A percentile compares a stretch with the other conserved stretches of the same genome.
These are phyloP conservation scores for Picea glauca DNA, from an alignment of 75 land plant genomes.

Conservation along the genomic window DNA sequence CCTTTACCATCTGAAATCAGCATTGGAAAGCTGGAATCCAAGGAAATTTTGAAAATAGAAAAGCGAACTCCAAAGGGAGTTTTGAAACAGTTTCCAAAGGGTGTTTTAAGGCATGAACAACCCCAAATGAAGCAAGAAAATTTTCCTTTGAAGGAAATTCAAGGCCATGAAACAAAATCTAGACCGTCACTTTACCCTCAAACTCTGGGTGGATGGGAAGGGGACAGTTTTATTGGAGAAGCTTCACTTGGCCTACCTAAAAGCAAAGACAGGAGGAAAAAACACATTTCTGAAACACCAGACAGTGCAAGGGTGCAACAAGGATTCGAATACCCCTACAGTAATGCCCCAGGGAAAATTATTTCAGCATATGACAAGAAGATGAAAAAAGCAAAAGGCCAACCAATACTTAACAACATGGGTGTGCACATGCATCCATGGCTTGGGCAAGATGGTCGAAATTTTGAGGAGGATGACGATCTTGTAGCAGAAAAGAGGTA, in stretches of 20 bases:
- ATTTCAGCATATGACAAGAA: constrained; percentile 7
- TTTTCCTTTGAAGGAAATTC: background rate
- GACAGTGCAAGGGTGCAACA: background rate
- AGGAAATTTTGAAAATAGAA: background rate
- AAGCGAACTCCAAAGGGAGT: constrained; percentile 20
- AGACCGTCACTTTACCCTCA: constrained; percentile 4
- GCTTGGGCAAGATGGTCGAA: constrained; percentile 2
- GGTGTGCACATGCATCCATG: background rate
- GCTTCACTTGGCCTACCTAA: background rate
- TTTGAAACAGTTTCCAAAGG: constrained; percentile 13
- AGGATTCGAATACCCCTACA: background rate
- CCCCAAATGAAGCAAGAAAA: background rate
- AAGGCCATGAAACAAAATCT: background rate
- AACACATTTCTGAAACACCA: background rate
- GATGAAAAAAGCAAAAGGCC: constrained; percentile 7
- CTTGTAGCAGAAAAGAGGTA: background rate
- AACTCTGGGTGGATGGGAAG: constrained; percentile 5
- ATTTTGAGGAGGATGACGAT: constrained; percentile 7
- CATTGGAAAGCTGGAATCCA: background rate
- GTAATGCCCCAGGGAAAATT: background rate
- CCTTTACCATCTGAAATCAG: background rate
- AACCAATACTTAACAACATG: background rate
- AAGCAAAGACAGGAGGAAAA: background rate
- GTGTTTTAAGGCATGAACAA: background rate
- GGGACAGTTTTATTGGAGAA: constrained; percentile 1